phyloP scores from a whole-genome alignment of 257 asterid species.

The Solanum neorickii region DNA sequence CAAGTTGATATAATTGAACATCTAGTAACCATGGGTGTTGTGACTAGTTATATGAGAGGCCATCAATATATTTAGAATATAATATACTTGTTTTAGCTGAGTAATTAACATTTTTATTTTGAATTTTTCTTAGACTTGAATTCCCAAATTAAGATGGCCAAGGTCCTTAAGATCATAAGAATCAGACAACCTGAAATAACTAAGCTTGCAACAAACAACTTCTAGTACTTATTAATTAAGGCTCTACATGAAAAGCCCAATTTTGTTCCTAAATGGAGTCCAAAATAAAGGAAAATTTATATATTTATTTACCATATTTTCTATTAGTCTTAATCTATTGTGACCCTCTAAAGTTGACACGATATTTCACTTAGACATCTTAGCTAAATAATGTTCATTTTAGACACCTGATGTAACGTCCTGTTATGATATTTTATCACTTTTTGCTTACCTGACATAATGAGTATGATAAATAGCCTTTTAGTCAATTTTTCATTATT shows the following conservation, averaged over 20 bases:
- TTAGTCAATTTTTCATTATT: too few species aligned
- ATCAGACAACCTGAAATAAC: not conserved
- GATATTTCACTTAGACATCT: too few species aligned
- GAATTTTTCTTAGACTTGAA: not conserved
- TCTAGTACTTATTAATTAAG: not conserved
- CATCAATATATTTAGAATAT: not conserved
- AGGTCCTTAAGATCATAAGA: not conserved
- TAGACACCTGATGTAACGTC: too few species aligned
- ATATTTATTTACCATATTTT: too few species aligned
- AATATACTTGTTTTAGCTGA: not conserved
- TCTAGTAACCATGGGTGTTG: not conserved
- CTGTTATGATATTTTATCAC: too few species aligned
- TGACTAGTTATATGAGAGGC: not conserved
- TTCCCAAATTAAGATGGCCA: not conserved
- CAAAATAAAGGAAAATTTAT: too few species aligned
- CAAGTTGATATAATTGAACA: not conserved
- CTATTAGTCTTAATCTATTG: too few species aligned
- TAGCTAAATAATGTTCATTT: too few species aligned
- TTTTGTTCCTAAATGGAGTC: not conserved
- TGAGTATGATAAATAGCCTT: too few species aligned
- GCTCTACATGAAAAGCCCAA: not conserved
- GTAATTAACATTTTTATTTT: not conserved
- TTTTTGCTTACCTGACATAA: too few species aligned
- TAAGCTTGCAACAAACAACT: not conserved
- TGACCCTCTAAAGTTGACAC: too few species aligned